These are phyloP conservation scores for Saturnispora hagleri DNA, from an alignment of 805 yeast genomes.

Conservation along the genomic window DNA sequence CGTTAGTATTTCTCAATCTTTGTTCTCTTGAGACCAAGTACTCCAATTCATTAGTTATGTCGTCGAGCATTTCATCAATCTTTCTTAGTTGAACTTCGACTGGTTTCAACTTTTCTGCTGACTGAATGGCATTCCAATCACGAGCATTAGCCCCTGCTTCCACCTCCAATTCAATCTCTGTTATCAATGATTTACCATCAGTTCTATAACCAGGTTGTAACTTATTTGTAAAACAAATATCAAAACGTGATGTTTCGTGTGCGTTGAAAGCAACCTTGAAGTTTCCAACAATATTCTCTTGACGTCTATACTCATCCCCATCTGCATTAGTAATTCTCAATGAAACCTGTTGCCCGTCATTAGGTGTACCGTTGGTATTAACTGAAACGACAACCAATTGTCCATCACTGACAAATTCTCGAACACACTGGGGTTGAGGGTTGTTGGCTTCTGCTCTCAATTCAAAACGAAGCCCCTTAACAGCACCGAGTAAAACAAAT, in stretches of 20 bases:
- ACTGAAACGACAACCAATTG: slow-evolving; percentile 83
- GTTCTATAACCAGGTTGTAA: slow-evolving; percentile 32
- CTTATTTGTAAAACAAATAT: slow-evolving; percentile 79
- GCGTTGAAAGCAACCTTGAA: slow-evolving; percentile 78
- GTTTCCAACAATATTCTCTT: slow-evolving; percentile 65
- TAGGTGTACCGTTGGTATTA: slow-evolving; percentile 60
- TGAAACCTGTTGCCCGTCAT: slow-evolving; percentile 81
- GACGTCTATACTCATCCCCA: slow-evolving; percentile 79
- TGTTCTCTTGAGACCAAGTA: slow-evolving; percentile 85
- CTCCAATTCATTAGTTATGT: slow-evolving; percentile 67
- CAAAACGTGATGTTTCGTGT: slow-evolving; percentile 74
- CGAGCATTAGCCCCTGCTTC: slow-evolving; percentile 96
- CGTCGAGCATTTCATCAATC: slow-evolving; percentile 78
- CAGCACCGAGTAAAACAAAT: background rate
- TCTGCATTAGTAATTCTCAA: slow-evolving; percentile 62
- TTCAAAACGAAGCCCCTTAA: slow-evolving; percentile 24
- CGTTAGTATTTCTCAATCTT: slow-evolving; percentile 92
- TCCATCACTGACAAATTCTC: slow-evolving; percentile 82
- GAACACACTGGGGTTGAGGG: slow-evolving; percentile 64
- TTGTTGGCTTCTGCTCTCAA: slow-evolving; percentile 22
- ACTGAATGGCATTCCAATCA: slow-evolving; percentile 94
- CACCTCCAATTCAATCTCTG: slow-evolving; percentile 82
- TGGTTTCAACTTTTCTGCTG: slow-evolving; percentile 87
- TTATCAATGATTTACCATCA: slow-evolving; percentile 30
- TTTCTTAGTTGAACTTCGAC: slow-evolving; percentile 83